Conservation (phyloP, 257 asterid species). For the Orobanche coerulescens region DNA sequence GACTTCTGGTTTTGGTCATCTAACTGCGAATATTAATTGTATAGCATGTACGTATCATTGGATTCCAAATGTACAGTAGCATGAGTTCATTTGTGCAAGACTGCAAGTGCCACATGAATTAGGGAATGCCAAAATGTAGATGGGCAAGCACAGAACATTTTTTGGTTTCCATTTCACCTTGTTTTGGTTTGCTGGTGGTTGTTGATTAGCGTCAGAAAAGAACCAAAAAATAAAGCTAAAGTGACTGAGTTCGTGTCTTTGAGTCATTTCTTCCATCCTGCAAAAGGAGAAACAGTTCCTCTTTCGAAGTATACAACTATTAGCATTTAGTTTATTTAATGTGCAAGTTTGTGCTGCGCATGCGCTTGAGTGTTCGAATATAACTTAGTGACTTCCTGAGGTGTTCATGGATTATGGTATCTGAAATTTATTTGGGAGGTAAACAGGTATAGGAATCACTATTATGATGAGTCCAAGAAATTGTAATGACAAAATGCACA, state of each 20-base stretch:
- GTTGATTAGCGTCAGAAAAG: constrained; percentile 16
- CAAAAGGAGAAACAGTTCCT: not conserved
- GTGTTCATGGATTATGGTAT: constrained; percentile 1
- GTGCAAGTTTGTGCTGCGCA: not conserved
- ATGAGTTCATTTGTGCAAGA: not conserved
- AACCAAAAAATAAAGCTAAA: not conserved
- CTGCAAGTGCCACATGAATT: not conserved
- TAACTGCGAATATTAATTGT: not conserved
- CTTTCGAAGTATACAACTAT: not conserved
- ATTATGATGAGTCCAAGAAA: not conserved
- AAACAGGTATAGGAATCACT: not conserved
- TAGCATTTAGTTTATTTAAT: not conserved
- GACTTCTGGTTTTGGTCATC: not conserved
- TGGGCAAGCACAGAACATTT: not conserved
- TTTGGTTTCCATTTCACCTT: constrained; percentile 1
- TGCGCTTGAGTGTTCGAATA: not conserved
- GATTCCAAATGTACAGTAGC: not conserved
- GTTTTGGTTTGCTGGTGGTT: not conserved
- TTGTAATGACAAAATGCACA: not conserved
- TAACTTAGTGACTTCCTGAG: not conserved
- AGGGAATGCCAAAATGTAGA: not conserved
- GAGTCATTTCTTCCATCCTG: not conserved
- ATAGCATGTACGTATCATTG: not conserved
- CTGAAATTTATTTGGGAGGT: constrained; percentile 3
- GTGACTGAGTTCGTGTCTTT: not conserved